Percentiles rank a stretch among this genome's conserved stretches.
These are phyloP conservation scores for Cryomyces minteri DNA, from an alignment of 495 filamentous ascomycete genomes.

Conservation along the genomic window DNA sequence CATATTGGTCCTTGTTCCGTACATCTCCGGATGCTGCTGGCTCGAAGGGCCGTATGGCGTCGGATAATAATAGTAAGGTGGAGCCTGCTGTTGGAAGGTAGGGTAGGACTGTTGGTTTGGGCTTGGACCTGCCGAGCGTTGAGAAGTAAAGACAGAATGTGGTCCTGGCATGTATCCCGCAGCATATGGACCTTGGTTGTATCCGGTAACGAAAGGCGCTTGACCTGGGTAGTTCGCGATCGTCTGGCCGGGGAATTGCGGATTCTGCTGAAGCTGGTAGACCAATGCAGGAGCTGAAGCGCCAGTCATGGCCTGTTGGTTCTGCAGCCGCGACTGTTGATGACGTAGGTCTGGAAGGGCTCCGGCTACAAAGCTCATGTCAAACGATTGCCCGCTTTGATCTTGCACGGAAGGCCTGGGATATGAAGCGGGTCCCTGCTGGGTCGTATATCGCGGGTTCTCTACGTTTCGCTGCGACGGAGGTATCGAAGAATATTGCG, in stretches of 20 bases:
- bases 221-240: slow-evolving; percentile 12
- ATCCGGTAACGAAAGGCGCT: slow-evolving; percentile 2
- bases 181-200: slow-evolving; percentile 7
- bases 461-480: slow-evolving; percentile 5
- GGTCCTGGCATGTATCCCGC: slow-evolving; percentile 1
- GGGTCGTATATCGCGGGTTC: slow-evolving; percentile 8
- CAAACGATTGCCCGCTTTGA: slow-evolving; percentile 21
- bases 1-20: neutral
- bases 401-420: slow-evolving; percentile 13
- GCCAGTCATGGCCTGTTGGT: slow-evolving; percentile 7
- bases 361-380: slow-evolving; percentile 28
- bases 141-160: slow-evolving; percentile 1
- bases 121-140: slow-evolving; percentile 6
- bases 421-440: neutral
- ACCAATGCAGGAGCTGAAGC: slow-evolving; percentile 23
- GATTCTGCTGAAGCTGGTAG: slow-evolving; percentile 25
- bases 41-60: neutral
- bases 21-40: neutral
- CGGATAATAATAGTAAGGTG: slow-evolving; percentile 11
- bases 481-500: slow-evolving; percentile 11
- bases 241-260: slow-evolving; percentile 24
- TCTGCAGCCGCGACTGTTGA: slow-evolving; percentile 3
- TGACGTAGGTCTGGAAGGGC: slow-evolving; percentile 22
- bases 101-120: slow-evolving; percentile 7
- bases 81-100: slow-evolving; percentile 7